Evolutionary conservation across 352 stramenopile species (phyloP).

Genomic region (Phytophthora boehmeriae): DNA sequence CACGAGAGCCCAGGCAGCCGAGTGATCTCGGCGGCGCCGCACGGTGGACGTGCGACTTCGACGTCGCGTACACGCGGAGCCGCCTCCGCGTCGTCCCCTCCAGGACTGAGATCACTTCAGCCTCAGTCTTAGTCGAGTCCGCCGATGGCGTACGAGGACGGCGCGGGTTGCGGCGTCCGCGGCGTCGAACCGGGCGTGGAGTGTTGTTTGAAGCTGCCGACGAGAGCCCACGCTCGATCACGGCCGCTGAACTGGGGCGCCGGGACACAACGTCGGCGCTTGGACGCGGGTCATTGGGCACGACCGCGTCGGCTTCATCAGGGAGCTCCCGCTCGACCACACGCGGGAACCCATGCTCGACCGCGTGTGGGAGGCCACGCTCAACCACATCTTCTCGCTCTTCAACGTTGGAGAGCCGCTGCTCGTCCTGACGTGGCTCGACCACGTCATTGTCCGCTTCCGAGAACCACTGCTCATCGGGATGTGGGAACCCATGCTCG

Average conservation of each 20-base stretch:
- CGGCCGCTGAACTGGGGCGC: conserved; percentile 8
- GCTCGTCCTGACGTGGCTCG: conserved; percentile 7
- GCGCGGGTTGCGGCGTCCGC: conserved; percentile 7
- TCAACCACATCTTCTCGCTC: too few species aligned
- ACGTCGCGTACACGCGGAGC: conserved; percentile 8
- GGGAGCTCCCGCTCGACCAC: too few species aligned
- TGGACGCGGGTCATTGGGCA: not conserved
- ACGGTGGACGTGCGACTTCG: conserved; percentile 7
- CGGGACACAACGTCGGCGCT: conserved; percentile 12
- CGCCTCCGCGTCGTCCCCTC: not conserved
- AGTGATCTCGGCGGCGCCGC: conserved; percentile 4
- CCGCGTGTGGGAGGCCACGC: conserved; percentile 6
- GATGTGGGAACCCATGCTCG: too few species aligned
- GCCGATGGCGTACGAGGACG: not conserved
- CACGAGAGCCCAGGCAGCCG: conserved; percentile 7
- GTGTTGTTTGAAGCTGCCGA: not conserved
- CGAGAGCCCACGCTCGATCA: conserved; percentile 21
- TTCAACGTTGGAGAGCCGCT: not conserved
- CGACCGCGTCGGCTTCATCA: conserved; percentile 4
- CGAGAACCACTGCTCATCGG: conserved; percentile 17
- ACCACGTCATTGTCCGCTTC: conserved; percentile 7
- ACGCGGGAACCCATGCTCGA: too few species aligned
- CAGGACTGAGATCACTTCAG: conserved; percentile 8
- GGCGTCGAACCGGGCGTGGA: too few species aligned
- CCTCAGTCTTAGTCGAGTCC: conserved; percentile 2